Percentiles rank a stretch among this genome's conserved stretches.
phyloP scores from a whole-genome alignment of 352 stramenopile species.

The Globisporangium spiculum region DNA sequence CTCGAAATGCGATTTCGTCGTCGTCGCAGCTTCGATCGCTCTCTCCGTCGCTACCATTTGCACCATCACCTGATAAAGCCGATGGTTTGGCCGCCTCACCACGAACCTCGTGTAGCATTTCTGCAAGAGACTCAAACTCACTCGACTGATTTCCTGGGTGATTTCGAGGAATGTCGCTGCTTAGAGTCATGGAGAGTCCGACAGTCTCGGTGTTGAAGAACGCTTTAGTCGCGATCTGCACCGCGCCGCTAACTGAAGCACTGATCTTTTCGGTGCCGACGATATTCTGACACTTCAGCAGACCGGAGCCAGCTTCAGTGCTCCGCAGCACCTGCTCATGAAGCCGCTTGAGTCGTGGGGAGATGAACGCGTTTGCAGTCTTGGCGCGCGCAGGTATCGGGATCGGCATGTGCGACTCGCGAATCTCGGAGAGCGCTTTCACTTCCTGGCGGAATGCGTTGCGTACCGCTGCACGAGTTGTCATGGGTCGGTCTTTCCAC shows the following conservation, averaged over 20 bases:
- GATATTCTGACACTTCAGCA: constrained; percentile 14
- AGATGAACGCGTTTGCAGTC: constrained; percentile 28
- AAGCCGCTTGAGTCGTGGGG: constrained; percentile 38
- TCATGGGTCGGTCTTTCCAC: constrained; percentile 48
- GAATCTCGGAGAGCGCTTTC: constrained; percentile 29
- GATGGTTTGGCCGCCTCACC: neutral
- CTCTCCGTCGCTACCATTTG: neutral
- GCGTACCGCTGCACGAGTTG: constrained; percentile 47
- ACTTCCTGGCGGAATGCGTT: constrained; percentile 49
- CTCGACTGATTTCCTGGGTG: neutral
- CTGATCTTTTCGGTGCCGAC: constrained; percentile 1
- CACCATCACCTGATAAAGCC: neutral
- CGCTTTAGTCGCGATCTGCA: constrained; percentile 10
- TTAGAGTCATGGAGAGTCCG: constrained; percentile 3
- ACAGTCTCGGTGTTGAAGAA: constrained; percentile 5
- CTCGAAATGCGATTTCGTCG: constrained; percentile 8
- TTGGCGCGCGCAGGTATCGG: constrained; percentile 5
- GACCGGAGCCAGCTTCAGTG: constrained; percentile 24
- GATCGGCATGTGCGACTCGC: constrained; percentile 19
- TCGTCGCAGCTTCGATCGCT: neutral
- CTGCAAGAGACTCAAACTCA: neutral
- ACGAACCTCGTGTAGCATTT: constrained; percentile 13
- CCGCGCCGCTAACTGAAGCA: constrained; percentile 11
- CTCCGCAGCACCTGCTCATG: constrained; percentile 32
- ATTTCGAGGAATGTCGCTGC: neutral